Evolutionary conservation across 306 rosid species (phyloP).

Genomic region (Quercus engelmannii): DNA sequence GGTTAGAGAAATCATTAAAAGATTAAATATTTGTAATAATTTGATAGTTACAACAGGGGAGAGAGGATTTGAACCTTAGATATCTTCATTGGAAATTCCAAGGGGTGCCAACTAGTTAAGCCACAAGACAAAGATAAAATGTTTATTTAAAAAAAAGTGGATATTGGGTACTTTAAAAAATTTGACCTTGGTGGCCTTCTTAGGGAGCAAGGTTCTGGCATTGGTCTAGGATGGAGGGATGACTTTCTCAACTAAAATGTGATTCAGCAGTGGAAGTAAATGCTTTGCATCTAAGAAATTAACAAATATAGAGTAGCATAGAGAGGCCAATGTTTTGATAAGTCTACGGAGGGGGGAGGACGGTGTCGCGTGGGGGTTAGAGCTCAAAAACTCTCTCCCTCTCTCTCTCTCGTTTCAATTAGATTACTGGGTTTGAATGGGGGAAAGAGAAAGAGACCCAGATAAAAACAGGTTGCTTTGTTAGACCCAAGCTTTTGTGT

Average conservation of each 20-base stretch:
- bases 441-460: too few relatives aligned
- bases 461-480: too few relatives aligned
- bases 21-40: not conserved
- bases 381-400: too few relatives aligned
- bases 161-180: not conserved
- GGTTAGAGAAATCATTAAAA: not conserved
- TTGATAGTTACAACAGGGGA: too few relatives aligned
- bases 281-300: conserved; percentile 47
- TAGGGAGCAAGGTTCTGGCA: conserved; percentile 51
- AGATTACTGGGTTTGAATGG: too few relatives aligned
- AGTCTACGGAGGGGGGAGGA: too few relatives aligned
- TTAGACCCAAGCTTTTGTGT: too few relatives aligned
- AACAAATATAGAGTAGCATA: not conserved
- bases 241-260: conserved; percentile 68
- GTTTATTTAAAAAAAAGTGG: not conserved
- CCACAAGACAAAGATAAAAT: too few relatives aligned
- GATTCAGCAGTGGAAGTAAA: conserved; percentile 62
- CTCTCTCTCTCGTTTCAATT: too few relatives aligned
- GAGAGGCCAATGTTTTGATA: not conserved
- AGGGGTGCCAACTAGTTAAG: too few relatives aligned
- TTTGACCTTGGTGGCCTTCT: conserved; percentile 56
- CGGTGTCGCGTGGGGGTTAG: not conserved
- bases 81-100: too few relatives aligned
- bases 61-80: too few relatives aligned
- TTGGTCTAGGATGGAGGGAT: conserved; percentile 64